Conservation (phyloP, 352 stramenopile species). For the Globisporangium paroecandrum region DNA sequence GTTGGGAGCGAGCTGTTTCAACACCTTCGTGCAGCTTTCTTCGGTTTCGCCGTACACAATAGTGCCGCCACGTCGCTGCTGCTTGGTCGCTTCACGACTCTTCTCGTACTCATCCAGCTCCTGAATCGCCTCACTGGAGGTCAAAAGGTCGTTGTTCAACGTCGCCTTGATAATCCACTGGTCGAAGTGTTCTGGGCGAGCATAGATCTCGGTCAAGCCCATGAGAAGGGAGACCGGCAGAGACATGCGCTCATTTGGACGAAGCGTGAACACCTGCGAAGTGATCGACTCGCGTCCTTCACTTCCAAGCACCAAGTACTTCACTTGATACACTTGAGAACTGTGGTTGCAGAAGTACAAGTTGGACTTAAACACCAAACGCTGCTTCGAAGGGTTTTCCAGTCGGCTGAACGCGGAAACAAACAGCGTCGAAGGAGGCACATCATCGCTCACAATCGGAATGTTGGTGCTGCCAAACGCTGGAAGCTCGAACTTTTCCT, state of each 20-base stretch:
- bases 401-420: slow-evolving; percentile 67
- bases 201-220: slow-evolving; percentile 82
- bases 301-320: slow-evolving; percentile 61
- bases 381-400: slow-evolving; percentile 58
- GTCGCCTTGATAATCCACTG: slow-evolving; percentile 75
- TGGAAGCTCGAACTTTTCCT: slow-evolving; percentile 35
- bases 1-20: slow-evolving; percentile 72
- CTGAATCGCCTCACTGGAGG: slow-evolving; percentile 45
- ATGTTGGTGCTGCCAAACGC: slow-evolving; percentile 65
- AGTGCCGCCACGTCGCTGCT: slow-evolving; percentile 50
- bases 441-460: slow-evolving; percentile 36
- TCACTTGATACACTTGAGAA: slow-evolving; percentile 66
- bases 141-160: slow-evolving; percentile 77
- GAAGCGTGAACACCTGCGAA: slow-evolving; percentile 57
- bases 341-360: slow-evolving; percentile 81
- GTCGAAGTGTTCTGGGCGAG: slow-evolving; percentile 56
- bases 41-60: slow-evolving; percentile 79
- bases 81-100: slow-evolving; percentile 40
- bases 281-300: slow-evolving; percentile 43
- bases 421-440: slow-evolving; percentile 45
- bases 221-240: slow-evolving; percentile 69
- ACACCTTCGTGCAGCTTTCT: slow-evolving; percentile 65
- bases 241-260: slow-evolving; percentile 60
- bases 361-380: slow-evolving; percentile 77
- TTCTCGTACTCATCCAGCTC: slow-evolving; percentile 59